Evolutionary conservation across 2,329 filamentous ascomycete genomes (phyloP), one percentile per base, ranked within the genome.

Genomic region (Seiridium cupressi): DNA sequence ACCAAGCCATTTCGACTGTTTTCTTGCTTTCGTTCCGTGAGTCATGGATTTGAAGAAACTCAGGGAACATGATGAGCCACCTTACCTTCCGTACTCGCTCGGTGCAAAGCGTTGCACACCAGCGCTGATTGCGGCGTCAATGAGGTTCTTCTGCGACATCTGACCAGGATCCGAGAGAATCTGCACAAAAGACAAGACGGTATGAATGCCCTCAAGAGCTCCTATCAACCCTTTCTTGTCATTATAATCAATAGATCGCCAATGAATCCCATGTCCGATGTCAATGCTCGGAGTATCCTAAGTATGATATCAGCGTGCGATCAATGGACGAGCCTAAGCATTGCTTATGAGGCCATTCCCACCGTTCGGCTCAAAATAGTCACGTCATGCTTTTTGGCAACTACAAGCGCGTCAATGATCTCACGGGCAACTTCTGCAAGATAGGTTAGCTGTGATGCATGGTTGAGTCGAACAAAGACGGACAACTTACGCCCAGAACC

Each of bases 21-120:
- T 26, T 34, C 26, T 46, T 56, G 31, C 60, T 58, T 1, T 69
- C 65, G 36, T 73, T 77, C 48, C 57, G 10, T 26, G 18, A 26
- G 42, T 63, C 40, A 64, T 55, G 58, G 38, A 42, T 42, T 42
- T 42, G 3, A 49, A 56, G 13, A 31, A 55, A 10, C 36, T 36
- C 46, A 26, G 5, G 6, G 26, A 8, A 26, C 10, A 9, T 55
- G 51, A 26, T 35, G 10, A 44, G 5, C 36, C 18, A 34, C 31
- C 67, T 70, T 61, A 81, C 79, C 71, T 72, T 31, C 68, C 73
- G 63, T 81, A 90, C 64, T 90, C 88, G 42, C 83, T 84, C 1
- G 86, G 85, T 1, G 88, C 79, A 68, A 86, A 88, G 5, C 85
- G 79, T 64, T 82, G 81, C 5, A 89, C 86, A 1, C 85, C 84